Evolutionary conservation across 345 rosid species (phyloP).

Genomic region (Hibiscus mutabilis): DNA sequence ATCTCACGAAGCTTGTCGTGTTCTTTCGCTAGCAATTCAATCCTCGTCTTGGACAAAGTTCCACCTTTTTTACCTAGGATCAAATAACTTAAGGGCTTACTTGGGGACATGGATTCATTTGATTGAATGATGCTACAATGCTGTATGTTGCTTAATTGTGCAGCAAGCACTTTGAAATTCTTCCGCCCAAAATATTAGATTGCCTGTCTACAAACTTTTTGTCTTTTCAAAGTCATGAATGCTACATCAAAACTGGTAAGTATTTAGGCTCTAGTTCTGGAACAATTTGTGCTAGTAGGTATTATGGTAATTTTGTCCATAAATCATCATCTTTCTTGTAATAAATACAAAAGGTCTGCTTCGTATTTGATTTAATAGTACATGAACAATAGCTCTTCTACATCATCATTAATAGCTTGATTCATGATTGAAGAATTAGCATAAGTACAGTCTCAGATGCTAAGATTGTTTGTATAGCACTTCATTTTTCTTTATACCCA

Average conservation of each 20-base stretch:
- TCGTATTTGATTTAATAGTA: background rate
- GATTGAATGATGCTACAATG: background rate
- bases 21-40: conserved; percentile 83
- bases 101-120: conserved; percentile 14
- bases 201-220: conserved; percentile 85
- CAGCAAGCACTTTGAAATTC: conserved; percentile 74
- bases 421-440: conserved; percentile 1
- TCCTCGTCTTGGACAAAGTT: conserved; percentile 49
- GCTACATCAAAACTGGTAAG: conserved; percentile 86
- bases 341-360: background rate
- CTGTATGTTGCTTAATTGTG: conserved; percentile 25
- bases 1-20: conserved; percentile 83
- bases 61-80: conserved; percentile 11
- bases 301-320: conserved; percentile 1
- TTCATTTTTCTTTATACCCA: background rate
- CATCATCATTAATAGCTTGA: background rate
- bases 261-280: background rate
- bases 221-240: conserved; percentile 74
- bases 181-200: conserved; percentile 74
- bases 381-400: background rate
- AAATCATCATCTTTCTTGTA: background rate
- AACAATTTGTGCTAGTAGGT: background rate
- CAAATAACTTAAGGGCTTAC: background rate
- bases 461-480: background rate
- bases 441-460: background rate